phyloP scores from a whole-genome alignment of 129 eudicot species.

The Pittosporum tobira region DNA sequence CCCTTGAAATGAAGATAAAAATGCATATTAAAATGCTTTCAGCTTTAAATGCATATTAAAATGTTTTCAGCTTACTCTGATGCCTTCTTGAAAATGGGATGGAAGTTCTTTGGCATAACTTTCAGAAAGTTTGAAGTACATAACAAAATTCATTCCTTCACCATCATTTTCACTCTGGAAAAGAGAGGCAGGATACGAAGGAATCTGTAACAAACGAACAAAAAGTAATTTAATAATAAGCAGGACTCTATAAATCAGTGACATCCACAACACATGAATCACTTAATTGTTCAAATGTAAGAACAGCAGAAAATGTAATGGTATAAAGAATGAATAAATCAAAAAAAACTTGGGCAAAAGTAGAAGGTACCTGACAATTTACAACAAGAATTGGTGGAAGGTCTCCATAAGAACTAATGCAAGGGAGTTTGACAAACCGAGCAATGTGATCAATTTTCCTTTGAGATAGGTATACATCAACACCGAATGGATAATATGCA shows the following conservation, averaged over 20 bases:
- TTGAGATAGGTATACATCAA: constrained; percentile 72
- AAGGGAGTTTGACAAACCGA: constrained; percentile 75
- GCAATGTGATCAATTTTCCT: constrained; percentile 81
- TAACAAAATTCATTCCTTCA: constrained; percentile 70
- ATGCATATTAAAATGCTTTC: constrained; percentile 2
- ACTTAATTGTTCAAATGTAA: background rate
- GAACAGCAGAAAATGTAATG: background rate
- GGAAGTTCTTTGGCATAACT: constrained; percentile 66
- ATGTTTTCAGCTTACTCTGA: constrained; percentile 43
- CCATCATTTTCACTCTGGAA: constrained; percentile 86
- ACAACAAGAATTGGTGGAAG: constrained; percentile 89
- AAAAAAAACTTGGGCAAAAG: background rate
- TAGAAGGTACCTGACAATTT: constrained; percentile 69
- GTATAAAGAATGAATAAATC: background rate
- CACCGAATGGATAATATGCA: constrained; percentile 81
- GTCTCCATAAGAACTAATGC: constrained; percentile 41
- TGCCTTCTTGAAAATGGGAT: constrained; percentile 59
- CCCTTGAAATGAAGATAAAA: background rate
- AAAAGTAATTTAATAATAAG: background rate
- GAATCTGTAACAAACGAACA: constrained; percentile 40
- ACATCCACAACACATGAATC: background rate
- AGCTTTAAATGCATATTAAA: constrained; percentile 20
- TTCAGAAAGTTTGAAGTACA: constrained; percentile 80
- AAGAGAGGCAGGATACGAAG: constrained; percentile 70
- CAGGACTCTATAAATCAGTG: background rate